Evolutionary conservation across 768 basidiomycete species (phyloP).

Genomic region (Pleurotus cornucopiae): DNA sequence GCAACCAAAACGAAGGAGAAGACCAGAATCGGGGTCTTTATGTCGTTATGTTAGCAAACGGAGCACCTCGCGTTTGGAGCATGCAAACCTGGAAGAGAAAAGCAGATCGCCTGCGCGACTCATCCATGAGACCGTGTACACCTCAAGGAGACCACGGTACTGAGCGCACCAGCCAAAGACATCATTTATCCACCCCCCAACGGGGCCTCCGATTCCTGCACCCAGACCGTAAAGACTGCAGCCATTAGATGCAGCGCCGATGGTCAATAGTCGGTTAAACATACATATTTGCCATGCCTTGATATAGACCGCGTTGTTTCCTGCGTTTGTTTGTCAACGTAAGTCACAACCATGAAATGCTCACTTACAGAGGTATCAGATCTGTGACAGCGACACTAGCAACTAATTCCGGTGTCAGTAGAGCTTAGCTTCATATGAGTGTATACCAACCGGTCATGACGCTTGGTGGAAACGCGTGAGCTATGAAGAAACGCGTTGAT

Average conservation of each 20-base stretch:
- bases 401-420: slow-evolving; percentile 39
- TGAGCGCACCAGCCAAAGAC: slow-evolving; percentile 71
- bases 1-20: slow-evolving; percentile 69
- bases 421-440: slow-evolving; percentile 7
- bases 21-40: slow-evolving; percentile 71
- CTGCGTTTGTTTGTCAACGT: slow-evolving; percentile 29
- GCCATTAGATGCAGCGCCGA: background rate
- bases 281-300: slow-evolving; percentile 88
- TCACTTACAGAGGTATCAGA: slow-evolving; percentile 77
- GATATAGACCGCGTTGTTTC: slow-evolving; percentile 84
- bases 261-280: slow-evolving; percentile 17
- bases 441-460: slow-evolving; percentile 71
- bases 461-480: slow-evolving; percentile 31
- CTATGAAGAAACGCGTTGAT: background rate
- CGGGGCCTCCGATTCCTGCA: slow-evolving; percentile 72
- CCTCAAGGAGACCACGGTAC: slow-evolving; percentile 5
- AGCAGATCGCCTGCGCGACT: slow-evolving; percentile 63
- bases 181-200: slow-evolving; percentile 86
- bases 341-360: background rate
- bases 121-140: slow-evolving; percentile 2
- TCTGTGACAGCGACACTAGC: slow-evolving; percentile 84
- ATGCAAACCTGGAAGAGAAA: slow-evolving; percentile 77
- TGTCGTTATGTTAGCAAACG: slow-evolving; percentile 9
- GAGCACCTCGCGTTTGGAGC: slow-evolving; percentile 11
- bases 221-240: slow-evolving; percentile 80